Evolutionary conservation across 2,329 filamentous ascomycete species (phyloP), one percentile per base, ranked within the genome.

Genomic region (Pseudogymnoascus sp.): DNA sequence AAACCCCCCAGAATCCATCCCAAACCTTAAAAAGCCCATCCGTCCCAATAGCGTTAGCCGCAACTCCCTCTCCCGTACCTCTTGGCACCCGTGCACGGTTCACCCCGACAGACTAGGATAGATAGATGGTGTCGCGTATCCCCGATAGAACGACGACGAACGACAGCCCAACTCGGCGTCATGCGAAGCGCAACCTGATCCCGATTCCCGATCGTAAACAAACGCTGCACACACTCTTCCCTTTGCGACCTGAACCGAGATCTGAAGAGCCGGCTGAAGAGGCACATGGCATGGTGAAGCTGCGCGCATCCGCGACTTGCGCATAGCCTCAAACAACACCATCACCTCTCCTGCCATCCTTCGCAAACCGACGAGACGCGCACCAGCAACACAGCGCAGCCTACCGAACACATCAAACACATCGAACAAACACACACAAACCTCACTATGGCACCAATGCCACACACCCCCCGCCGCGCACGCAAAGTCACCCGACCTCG

Each of bases 11-110:
- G 38, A 60, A 42, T 42, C 33, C 23, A 37, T 26, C 31, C 23
- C 59, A 26, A 60, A 60, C 59, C 59, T 42, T 42, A 40, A 60
- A 60, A 37, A 37, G 33, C 19, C 46, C 46, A 53, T 17, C 23
- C 1, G 29, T 53, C 46, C 23, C 23, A 53, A 53, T 17, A 23
- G 23, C 46, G 46, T 53, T 53, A 53, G 46, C 46, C 1, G 4
- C 23, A 31, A 10, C 9, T 40, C 1, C 7, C 4, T 13, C 4
- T 7, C 11, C 7, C 15, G 5, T 15, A 26, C 23, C 26, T 31
- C 44, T 50, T 50, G 44, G 44, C 23, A 31, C 15, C 26, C 26
- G 46, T 15, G 46, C 46, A 53, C 46, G 26, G 26, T 31, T 26
- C 46, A 53, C 46, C 46, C 44, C 21, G 44, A 29, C 21, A 15